These are phyloP conservation scores for Galerina marginata DNA, from an alignment of 768 basidiomycete species.

Conservation along the genomic window DNA sequence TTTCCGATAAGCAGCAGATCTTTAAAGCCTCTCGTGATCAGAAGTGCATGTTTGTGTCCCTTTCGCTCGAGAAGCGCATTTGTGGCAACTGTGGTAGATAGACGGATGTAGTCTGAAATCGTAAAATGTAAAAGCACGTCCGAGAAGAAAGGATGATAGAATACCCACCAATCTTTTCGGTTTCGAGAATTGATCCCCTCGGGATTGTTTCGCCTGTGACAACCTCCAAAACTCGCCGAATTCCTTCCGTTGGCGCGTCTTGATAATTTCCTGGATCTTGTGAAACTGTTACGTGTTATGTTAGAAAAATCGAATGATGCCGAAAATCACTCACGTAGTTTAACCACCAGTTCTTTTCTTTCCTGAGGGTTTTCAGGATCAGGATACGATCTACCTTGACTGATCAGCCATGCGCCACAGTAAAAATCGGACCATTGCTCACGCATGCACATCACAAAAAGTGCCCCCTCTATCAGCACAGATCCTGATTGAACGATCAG, in stretches of 20 bases:
- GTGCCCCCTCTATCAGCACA: slow-evolving; percentile 92
- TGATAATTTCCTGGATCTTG: slow-evolving; percentile 87
- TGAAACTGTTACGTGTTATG: slow-evolving; percentile 58
- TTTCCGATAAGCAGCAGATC: slow-evolving; percentile 94
- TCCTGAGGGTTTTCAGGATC: slow-evolving; percentile 65
- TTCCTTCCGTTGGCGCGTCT: slow-evolving; percentile 95
- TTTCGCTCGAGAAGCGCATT: slow-evolving; percentile 96
- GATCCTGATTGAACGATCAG: slow-evolving; percentile 81
- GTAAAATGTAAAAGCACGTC: slow-evolving; percentile 3
- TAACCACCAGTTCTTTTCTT: slow-evolving; percentile 85
- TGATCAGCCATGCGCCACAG: background rate
- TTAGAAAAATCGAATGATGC: background rate
- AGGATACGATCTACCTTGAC: slow-evolving; percentile 64
- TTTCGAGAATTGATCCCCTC: slow-evolving; percentile 69
- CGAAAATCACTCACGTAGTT: slow-evolving; percentile 65
- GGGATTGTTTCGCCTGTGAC: slow-evolving; percentile 73
- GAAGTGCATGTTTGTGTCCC: slow-evolving; percentile 87
- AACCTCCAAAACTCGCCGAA: slow-evolving; percentile 82
- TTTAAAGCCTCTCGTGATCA: slow-evolving; percentile 91
- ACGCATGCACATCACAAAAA: slow-evolving; percentile 91
- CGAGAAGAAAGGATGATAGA: background rate
- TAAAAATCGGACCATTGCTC: slow-evolving; percentile 27
- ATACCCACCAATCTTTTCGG: slow-evolving; percentile 79
- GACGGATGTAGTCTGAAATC: slow-evolving; percentile 79
- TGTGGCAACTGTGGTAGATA: slow-evolving; percentile 95